Percentiles rank a stretch among this genome's conserved stretches.
phyloP scores from a whole-genome alignment of 83 land plant genomes.

The Thuja plicata region DNA sequence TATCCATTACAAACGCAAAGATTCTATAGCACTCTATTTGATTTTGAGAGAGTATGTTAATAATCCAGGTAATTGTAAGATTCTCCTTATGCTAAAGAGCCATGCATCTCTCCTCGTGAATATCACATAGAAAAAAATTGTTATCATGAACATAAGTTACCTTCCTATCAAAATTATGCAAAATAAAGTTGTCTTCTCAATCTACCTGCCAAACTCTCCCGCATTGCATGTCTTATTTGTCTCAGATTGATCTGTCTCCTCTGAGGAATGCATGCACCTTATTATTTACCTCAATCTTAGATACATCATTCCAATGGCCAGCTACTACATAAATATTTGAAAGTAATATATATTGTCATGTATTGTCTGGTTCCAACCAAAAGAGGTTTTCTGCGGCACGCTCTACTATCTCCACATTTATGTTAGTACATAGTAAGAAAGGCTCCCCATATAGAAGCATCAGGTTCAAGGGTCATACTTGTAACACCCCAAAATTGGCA shows the following conservation, averaged over 20 bases:
- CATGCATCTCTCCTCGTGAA: no score
- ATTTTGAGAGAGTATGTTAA: no score
- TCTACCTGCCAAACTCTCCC: neutral
- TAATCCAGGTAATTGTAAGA: no score
- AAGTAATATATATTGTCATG: neutral
- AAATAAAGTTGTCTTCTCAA: neutral
- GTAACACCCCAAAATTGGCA: no score
- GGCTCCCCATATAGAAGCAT: neutral
- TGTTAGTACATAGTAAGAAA: neutral
- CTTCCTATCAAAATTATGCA: neutral
- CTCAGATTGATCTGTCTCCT: neutral
- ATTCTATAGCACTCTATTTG: no score
- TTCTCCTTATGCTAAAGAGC: no score
- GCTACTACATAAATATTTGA: constrained; percentile 6
- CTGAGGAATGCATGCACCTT: neutral
- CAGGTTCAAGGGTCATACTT: neutral
- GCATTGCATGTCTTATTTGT: neutral
- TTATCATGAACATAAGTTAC: no score
- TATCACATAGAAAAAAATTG: no score
- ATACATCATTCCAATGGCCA: constrained; percentile 2
- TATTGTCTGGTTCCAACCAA: constrained; percentile 2
- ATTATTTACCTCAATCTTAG: neutral
- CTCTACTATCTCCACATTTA: constrained; percentile 2
- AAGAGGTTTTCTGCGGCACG: neutral
- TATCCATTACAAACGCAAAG: no score